Evolutionary conservation across 2,329 filamentous ascomycete species (phyloP), one percentile per base, ranked within the genome.

Genomic region (Cadophora sp.): DNA sequence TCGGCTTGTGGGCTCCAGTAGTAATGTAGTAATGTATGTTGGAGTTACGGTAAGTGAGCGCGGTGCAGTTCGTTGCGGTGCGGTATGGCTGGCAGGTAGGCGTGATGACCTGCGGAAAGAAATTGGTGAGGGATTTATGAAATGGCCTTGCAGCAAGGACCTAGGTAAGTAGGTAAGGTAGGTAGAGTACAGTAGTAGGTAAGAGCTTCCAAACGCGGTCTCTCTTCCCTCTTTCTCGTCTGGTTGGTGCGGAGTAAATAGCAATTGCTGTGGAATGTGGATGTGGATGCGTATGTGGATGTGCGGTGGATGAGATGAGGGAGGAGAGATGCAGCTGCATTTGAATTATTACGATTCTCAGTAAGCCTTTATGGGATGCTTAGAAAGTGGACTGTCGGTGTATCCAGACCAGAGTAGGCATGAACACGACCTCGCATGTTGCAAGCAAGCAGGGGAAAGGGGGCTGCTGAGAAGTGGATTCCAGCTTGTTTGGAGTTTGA

Each of bases 81-180:
- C n/a, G 45, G 20, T 20, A 45, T 45, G 53, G 53, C 47, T 24
- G 47, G 55, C 4, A 58, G 47, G 55, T 1, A 58, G 55, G 53
- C 53, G 53, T 36, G 55, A 58, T 5, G 55, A 43, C 36, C 36
- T 4, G 24, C 24, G 33, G 36, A 22, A 56, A 16, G 41, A 50
- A 59, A 59, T 59, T 56, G 62, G 62, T 59, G 62, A 65, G 62
- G 62, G 62, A 65, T 65, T 65, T 65, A 65, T 64, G 33, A 53
- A 53, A 56, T 55, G n/a, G 41, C 51, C 47, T 33, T 45, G 61
- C 51, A 43, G 24, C 61, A 47, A 50, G 30, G n/a, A 58, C 43
- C 43, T 16, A 47, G 43, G 27, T 30, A 30, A 39, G 36, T 39
- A 39, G 2, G 36, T 39, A 39, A 3, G 27, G 36, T 39, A 39